These are phyloP conservation scores for Malassezia caprae DNA, from an alignment of 1,284 basidiomycete species.

Conservation along the genomic window DNA sequence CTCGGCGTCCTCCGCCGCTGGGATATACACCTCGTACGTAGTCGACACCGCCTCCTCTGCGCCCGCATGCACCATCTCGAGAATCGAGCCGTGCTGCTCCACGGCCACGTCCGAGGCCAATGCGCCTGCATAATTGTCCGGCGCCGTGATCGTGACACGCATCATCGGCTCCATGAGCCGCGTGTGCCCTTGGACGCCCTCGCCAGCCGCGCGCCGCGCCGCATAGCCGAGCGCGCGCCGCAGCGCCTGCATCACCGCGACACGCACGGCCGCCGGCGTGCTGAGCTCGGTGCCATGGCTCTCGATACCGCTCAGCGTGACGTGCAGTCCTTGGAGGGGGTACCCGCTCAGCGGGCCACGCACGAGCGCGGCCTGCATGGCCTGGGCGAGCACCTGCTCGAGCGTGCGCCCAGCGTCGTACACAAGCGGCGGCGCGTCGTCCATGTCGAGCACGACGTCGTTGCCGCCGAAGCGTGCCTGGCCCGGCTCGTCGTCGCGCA, in stretches of 20 bases:
- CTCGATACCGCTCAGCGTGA: conserved; percentile 22
- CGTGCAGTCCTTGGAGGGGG: conserved; percentile 28
- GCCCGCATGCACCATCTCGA: conserved; percentile 26
- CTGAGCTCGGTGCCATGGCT: conserved; percentile 28
- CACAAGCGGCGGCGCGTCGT: not conserved
- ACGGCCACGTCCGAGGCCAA: conserved; percentile 38
- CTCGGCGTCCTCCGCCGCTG: conserved; percentile 54
- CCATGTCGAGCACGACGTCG: conserved; percentile 22
- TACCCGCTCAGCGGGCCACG: conserved; percentile 39
- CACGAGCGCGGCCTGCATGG: conserved; percentile 28
- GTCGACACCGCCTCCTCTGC: conserved; percentile 55
- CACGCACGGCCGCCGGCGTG: conserved; percentile 25
- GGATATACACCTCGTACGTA: conserved; percentile 59
- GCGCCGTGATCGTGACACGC: conserved; percentile 28
- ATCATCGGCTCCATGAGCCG: conserved; percentile 45
- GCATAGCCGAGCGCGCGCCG: conserved; percentile 23
- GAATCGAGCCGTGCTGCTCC: conserved; percentile 34
- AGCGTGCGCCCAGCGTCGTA: conserved; percentile 1
- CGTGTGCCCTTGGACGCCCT: conserved; percentile 11
- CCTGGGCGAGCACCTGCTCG: conserved; percentile 12
- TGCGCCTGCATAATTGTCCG: conserved; percentile 28
- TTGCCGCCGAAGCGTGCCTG: conserved; percentile 28
- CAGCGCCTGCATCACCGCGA: conserved; percentile 24
- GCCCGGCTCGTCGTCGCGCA: conserved; percentile 20
- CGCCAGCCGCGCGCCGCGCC: conserved; percentile 1